Evolutionary conservation across 2,329 filamentous ascomycete species (phyloP), one percentile per base, ranked within the genome.

Genomic region (Penicillium hordei): DNA sequence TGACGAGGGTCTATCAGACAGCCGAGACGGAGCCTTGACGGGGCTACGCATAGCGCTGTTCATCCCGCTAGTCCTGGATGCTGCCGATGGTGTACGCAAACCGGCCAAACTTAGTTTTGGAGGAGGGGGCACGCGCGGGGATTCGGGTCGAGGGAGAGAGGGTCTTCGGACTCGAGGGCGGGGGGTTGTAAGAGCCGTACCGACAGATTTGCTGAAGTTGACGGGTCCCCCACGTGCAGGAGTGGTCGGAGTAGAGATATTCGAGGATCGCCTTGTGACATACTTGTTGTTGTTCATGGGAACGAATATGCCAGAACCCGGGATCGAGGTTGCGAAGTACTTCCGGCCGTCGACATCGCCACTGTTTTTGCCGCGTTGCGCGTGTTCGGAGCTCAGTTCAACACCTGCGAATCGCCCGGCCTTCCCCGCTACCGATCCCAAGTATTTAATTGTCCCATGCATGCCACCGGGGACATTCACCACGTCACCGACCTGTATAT

Each of bases 401-500:
- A 99, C 90, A 45, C 94, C 94, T 33, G 91, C 92, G 80, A 99
- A 99, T 21, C 85, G 84, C 50, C 94, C 94, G 66, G 89, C 91
- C 80, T 96, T 97, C 62, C 93, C 93, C 66, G 87, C 85, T 40
- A 99, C 93, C 39, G 82, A 81, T 44, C 94, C 94, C 60, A 97
- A 81, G 72, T 96, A 99, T 72, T 90, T 93, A 65, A 97, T 88
- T 2, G 86, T 89, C 48, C 94, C 94, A 65, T 89, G 81, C 92
- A 99, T 96, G 73, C 89, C 91, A 42, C 94, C 94, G 1, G 93
- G 93, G 46, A 97, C 93, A 66, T 97, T 93, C 61, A 97, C 93
- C 34, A 82, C 75, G 72, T 97, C 93, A 64, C 93, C 93, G 40
- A 94, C 82, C 62, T 86, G 83, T 60, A 96, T 78, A 43, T 85